phyloP scores from a whole-genome alignment of 108 stramenopile genomes.

The Nitzschia sp. region DNA sequence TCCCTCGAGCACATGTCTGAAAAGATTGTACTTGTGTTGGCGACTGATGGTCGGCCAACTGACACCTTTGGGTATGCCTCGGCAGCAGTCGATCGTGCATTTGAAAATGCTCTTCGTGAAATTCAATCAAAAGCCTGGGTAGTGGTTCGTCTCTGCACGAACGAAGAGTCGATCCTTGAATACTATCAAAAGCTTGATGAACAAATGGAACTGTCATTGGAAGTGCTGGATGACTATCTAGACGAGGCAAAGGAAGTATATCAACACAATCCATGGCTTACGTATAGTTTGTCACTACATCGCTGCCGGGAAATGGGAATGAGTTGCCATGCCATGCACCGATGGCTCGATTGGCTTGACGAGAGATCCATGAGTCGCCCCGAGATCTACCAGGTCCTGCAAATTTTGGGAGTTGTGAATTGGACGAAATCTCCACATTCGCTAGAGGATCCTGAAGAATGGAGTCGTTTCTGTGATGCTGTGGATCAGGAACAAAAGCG shows the following conservation, averaged over 20 bases:
- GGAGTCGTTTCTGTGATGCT: slow-evolving; percentile 10
- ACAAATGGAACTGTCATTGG: slow-evolving; percentile 58
- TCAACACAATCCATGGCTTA: slow-evolving; percentile 70
- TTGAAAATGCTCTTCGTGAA: slow-evolving; percentile 33
- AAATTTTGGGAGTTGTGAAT: slow-evolving; percentile 27
- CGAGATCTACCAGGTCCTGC: slow-evolving; percentile 42
- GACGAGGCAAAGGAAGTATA: slow-evolving; percentile 74
- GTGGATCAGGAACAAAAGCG: slow-evolving; percentile 8
- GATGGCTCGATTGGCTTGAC: slow-evolving; percentile 62
- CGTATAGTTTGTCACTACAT: slow-evolving; percentile 66
- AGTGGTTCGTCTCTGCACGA: slow-evolving; percentile 76
- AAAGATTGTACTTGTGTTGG: slow-evolving; percentile 68
- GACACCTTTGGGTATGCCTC: slow-evolving; percentile 55
- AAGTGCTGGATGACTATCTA: slow-evolving; percentile 77
- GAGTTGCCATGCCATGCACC: slow-evolving; percentile 30
- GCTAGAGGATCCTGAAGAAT: slow-evolving; percentile 13
- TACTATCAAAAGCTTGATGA: slow-evolving; percentile 67
- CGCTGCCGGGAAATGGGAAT: slow-evolving; percentile 71
- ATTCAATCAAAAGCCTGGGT: slow-evolving; percentile 57
- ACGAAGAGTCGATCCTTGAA: slow-evolving; percentile 51
- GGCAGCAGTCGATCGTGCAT: slow-evolving; percentile 30
- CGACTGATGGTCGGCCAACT: slow-evolving; percentile 80
- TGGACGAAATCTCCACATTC: slow-evolving; percentile 12
- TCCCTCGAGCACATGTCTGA: slow-evolving; percentile 52
- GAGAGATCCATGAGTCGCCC: slow-evolving; percentile 45